Conservation (phyloP, 75 land plant species). For the Cryptomeria japonica region DNA sequence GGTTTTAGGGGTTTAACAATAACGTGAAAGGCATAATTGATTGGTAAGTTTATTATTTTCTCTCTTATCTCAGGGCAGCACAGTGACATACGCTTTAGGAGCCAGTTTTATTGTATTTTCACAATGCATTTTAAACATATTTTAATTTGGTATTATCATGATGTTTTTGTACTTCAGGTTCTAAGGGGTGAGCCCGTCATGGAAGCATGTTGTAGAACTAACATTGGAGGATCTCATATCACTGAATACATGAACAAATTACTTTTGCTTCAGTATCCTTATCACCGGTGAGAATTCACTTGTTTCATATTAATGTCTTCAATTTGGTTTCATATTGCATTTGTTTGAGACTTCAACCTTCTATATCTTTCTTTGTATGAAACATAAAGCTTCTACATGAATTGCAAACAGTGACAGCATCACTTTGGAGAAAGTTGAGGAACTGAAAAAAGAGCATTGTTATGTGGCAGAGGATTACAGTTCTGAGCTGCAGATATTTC, state of each 20-base stretch:
- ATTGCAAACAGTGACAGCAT: conserved; percentile 54
- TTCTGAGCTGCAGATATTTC: conserved; percentile 75
- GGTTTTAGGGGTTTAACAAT: neutral
- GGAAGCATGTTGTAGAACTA: conserved; percentile 80
- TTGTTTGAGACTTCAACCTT: neutral
- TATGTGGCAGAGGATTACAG: conserved; percentile 82
- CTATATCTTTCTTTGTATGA: neutral
- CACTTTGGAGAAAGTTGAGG: conserved; percentile 95
- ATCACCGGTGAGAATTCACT: conserved; percentile 60
- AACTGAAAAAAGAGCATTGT: conserved; percentile 87
- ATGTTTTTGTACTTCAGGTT: conserved; percentile 47
- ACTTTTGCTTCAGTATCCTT: conserved; percentile 86
- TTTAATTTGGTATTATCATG: neutral
- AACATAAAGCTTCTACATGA: neutral
- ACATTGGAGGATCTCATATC: conserved; percentile 91
- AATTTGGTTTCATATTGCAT: neutral
- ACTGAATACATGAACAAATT: conserved; percentile 90
- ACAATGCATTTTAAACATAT: neutral
- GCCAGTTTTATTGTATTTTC: neutral
- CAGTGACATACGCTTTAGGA: neutral
- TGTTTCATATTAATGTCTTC: neutral
- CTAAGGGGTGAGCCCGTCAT: conserved; percentile 81
- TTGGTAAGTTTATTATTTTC: neutral
- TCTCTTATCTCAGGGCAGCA: neutral
- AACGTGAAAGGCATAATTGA: neutral